Conservation (phyloP, 805 yeast species). For the Candida odintsovae region DNA sequence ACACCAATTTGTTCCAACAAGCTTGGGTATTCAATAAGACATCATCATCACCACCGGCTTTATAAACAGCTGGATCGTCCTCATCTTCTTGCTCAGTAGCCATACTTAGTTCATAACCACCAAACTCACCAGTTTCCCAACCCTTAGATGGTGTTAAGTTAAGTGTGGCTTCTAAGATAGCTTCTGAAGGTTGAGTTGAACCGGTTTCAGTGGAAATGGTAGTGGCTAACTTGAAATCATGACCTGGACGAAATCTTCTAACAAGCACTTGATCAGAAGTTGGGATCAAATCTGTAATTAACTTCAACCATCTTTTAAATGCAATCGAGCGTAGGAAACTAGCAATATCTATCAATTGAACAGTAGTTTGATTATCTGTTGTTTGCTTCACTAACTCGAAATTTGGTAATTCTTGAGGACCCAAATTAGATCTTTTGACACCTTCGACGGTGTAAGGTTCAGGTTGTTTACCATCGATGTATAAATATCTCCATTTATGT, state of each 20-base stretch:
- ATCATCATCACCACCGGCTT: conserved; percentile 55
- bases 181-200: conserved; percentile 17
- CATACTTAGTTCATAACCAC: conserved; percentile 95
- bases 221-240: conserved; percentile 89
- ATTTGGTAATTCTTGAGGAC: conserved; percentile 49
- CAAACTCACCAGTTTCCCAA: conserved; percentile 86
- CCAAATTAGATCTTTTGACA: conserved; percentile 28
- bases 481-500: conserved; percentile 83
- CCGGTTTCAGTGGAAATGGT: conserved; percentile 33
- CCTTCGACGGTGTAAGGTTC: conserved; percentile 27
- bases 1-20: conserved; percentile 69
- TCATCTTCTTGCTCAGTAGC: conserved; percentile 42
- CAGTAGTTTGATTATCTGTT: conserved; percentile 26
- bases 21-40: conserved; percentile 79
- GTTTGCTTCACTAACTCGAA: conserved; percentile 32
- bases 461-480: conserved; percentile 59
- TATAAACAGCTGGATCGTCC: conserved; percentile 85
- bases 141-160: conserved; percentile 75
- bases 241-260: conserved; percentile 92
- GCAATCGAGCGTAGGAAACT: conserved; percentile 52
- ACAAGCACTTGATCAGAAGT: conserved; percentile 63
- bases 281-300: conserved; percentile 56
- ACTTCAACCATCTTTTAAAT: conserved; percentile 64
- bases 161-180: conserved; percentile 72
- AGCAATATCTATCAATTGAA: conserved; percentile 46